Percentiles rank a stretch among this genome's conserved stretches.
phyloP scores from a whole-genome alignment of 805 yeast genomes.

The Martiniozyma abietophila region DNA sequence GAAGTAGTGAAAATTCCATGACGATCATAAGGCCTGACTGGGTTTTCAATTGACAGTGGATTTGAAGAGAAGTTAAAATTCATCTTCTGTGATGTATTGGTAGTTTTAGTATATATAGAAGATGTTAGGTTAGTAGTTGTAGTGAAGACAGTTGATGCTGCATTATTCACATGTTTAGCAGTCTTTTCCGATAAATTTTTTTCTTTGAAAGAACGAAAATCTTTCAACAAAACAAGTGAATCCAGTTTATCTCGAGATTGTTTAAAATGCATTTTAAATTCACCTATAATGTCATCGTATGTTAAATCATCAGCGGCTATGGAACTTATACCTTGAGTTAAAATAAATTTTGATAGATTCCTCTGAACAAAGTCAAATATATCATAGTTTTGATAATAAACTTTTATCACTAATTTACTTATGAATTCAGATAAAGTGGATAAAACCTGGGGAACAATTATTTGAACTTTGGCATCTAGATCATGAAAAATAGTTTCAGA shows the following conservation, averaged over 20 bases:
- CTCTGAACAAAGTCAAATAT: constrained; percentile 27
- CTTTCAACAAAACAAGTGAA: constrained; percentile 28
- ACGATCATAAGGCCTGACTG: constrained; percentile 26
- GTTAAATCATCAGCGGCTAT: constrained; percentile 7
- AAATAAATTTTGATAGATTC: constrained; percentile 21
- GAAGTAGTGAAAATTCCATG: constrained; percentile 26
- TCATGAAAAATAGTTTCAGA: constrained; percentile 26
- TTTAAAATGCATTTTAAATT: constrained; percentile 31
- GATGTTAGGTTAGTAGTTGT: constrained; percentile 23
- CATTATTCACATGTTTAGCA: constrained; percentile 15
- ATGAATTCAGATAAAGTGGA: constrained; percentile 40
- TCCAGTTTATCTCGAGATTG: constrained; percentile 32
- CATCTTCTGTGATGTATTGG: constrained; percentile 23
- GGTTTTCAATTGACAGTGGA: constrained; percentile 25
- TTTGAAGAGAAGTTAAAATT: constrained; percentile 15
- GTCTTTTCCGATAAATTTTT: constrained; percentile 29
- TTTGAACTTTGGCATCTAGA: constrained; percentile 31
- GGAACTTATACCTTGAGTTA: constrained; percentile 6
- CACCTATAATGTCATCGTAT: constrained; percentile 28
- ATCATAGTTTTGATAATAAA: constrained; percentile 31
- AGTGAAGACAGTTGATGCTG: constrained; percentile 22
- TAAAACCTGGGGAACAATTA: constrained; percentile 38
- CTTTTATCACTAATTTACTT: constrained; percentile 30
- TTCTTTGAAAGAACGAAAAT: constrained; percentile 29
- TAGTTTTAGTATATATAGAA: constrained; percentile 24